phyloP scores from a whole-genome alignment of 1,284 basidiomycete genomes.

The Filobasidium uniguttulatum region DNA sequence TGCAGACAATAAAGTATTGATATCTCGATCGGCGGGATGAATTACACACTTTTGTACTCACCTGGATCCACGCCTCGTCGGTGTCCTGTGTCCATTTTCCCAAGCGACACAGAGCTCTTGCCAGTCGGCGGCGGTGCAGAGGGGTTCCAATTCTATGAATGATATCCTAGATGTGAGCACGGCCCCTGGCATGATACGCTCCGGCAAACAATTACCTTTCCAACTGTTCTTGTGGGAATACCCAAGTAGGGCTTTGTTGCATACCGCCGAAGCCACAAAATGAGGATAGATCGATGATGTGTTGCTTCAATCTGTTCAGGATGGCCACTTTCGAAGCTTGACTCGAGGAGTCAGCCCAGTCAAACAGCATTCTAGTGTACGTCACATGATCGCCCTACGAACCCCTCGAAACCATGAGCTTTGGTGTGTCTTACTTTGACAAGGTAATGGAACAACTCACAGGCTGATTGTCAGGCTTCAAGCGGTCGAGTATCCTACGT shows the following conservation, averaged over 20 bases:
- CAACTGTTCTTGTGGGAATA: slow-evolving; percentile 6
- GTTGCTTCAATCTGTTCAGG: slow-evolving; percentile 17
- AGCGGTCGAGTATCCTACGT: slow-evolving; percentile 18
- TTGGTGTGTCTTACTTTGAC: too few species aligned
- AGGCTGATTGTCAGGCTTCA: slow-evolving; percentile 18
- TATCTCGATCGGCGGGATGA: background rate
- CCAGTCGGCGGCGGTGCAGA: slow-evolving; percentile 15
- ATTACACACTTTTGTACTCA: slow-evolving; percentile 13
- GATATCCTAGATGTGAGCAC: slow-evolving; percentile 16
- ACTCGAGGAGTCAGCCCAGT: slow-evolving; percentile 19
- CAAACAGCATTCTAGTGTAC: slow-evolving; percentile 25
- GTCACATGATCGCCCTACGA: slow-evolving; percentile 26
- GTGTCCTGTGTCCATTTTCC: slow-evolving; percentile 25
- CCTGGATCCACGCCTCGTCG: slow-evolving; percentile 24
- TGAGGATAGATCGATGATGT: slow-evolving; percentile 18
- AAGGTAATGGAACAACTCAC: slow-evolving; percentile 18
- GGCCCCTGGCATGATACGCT: slow-evolving; percentile 15
- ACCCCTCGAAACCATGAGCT: too few species aligned
- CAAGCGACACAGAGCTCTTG: slow-evolving; percentile 23
- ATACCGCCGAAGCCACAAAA: slow-evolving; percentile 14
- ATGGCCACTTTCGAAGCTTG: slow-evolving; percentile 3
- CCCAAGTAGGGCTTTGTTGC: background rate
- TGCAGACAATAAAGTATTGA: slow-evolving; percentile 2
- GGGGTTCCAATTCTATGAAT: background rate
- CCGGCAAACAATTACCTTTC: slow-evolving; percentile 14